Base-by-base conservation (phyloP, 164 flowering plant species). In the Liquidambar formosana region DNA sequence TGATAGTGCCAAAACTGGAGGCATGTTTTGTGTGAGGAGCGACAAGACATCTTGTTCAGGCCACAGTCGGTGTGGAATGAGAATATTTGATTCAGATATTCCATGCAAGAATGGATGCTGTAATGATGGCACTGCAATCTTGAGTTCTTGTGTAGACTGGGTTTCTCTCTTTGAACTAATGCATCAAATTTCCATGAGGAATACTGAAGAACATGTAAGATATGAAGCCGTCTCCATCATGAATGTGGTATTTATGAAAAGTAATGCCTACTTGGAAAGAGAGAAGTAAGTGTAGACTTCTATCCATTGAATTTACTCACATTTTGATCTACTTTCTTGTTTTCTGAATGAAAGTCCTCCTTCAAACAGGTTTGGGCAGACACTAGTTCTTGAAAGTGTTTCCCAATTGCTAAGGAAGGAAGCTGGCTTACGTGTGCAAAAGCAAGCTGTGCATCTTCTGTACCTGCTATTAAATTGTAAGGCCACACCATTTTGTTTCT, bases 381-480 rank as follows among this genome's bases (percentile, higher is more conserved):
- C 45, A 8, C 16, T 57, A 43, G 69, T 88, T 10, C 85, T 91
- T 77, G 85, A 80, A 74, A 81, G 72, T 62, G 51, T 95, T 57
- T 70, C 89, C 65, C 66, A 65, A 73, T 71, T 90, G 57, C 71
- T 95, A 72, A 83, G 63, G 74, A 90, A 83, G 76, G 93, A 83
- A 73, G 81, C 81, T 68, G 88, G 96, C n/a, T 71, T 82, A 54
- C 27, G 33, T 66, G 89, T 93, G 75, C 89, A 74, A 69, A 80
- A 76, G 78, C 85, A 84, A 78, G 90, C 92, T 60, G 78, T 95
- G 69, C 87, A 74, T 69, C 90, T 89, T 64, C 79, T 95, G 14
- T 87, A 82, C 75, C 81, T 89, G 71, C 82, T 90, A n/a, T 80
- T 92, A 64, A 93, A 93, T 69, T 88, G 99, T 95, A 85, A 77